Conservation (phyloP, 1,284 basidiomycete species). For the Sanguinoderma infundibulare region DNA sequence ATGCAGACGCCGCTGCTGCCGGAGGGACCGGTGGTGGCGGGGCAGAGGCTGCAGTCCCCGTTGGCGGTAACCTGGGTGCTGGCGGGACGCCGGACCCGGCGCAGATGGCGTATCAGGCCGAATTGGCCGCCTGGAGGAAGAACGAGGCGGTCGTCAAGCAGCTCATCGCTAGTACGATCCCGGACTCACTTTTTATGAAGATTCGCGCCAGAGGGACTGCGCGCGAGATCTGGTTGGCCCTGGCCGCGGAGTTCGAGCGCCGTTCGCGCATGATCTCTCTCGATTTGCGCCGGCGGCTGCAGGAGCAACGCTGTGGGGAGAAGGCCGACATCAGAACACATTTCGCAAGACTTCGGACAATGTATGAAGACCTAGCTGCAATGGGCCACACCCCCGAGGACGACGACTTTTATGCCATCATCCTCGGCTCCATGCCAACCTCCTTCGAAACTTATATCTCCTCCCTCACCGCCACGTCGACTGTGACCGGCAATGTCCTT, state of each 20-base stretch:
- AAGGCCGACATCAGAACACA: constrained; percentile 25
- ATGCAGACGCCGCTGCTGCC: background rate
- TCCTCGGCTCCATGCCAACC: constrained; percentile 19
- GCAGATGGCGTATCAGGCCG: constrained; percentile 1
- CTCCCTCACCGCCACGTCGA: constrained; percentile 8
- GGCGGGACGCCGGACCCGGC: background rate
- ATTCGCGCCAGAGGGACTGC: constrained; percentile 3
- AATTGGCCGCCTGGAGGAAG: constrained; percentile 14
- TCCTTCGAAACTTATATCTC: constrained; percentile 17
- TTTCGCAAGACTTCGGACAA: constrained; percentile 18
- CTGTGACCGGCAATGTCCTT: constrained; percentile 12
- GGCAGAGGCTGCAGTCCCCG: background rate
- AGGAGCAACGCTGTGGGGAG: constrained; percentile 22
- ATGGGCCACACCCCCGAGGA: constrained; percentile 18
- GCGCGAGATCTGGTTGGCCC: constrained; percentile 19
- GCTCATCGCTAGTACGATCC: constrained; percentile 16
- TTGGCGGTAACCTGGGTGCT: background rate
- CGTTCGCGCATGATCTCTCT: constrained; percentile 25
- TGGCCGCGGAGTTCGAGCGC: constrained; percentile 17
- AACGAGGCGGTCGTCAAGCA: constrained; percentile 19
- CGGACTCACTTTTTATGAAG: constrained; percentile 20
- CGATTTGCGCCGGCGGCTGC: constrained; percentile 25
- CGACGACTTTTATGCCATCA: background rate
- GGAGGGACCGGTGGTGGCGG: background rate
- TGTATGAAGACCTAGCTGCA: constrained; percentile 27